Evolutionary conservation across 257 asterid genomes (phyloP).

Genomic region (Nicotiana otophora): DNA sequence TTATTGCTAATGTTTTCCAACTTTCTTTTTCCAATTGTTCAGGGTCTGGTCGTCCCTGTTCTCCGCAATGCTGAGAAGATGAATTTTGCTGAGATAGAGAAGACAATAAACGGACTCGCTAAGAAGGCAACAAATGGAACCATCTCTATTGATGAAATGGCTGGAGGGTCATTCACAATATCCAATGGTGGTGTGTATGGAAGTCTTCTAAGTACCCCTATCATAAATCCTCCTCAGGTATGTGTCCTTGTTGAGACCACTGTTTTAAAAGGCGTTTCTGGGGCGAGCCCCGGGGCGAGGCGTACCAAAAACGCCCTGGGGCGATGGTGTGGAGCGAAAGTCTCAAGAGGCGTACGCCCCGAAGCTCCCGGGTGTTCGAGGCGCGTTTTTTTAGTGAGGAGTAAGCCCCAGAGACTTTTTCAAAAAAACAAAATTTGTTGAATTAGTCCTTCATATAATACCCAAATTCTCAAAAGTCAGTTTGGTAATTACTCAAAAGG

Average conservation of each 20-base stretch:
- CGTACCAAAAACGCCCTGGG: too few species aligned
- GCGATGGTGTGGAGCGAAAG: too few species aligned
- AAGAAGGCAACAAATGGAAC: conserved; percentile 89
- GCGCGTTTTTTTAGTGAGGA: too few species aligned
- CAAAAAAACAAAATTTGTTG: too few species aligned
- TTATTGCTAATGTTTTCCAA: neutral
- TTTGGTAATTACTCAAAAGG: too few species aligned
- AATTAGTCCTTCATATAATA: too few species aligned
- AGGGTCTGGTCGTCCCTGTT: conserved; percentile 99
- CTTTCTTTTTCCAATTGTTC: conserved; percentile 19
- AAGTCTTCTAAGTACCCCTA: conserved; percentile 94
- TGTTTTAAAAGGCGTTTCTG: too few species aligned
- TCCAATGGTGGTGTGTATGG: conserved; percentile 99
- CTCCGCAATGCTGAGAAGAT: conserved; percentile 71
- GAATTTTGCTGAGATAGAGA: conserved; percentile 97
- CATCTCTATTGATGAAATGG: conserved; percentile 97
- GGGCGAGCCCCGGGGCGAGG: too few species aligned
- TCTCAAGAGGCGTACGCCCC: too few species aligned
- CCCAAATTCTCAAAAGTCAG: too few species aligned
- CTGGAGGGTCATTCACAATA: conserved; percentile 92
- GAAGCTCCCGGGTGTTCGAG: too few species aligned
- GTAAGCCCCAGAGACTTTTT: too few species aligned
- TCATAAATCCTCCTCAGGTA: conserved; percentile 99
- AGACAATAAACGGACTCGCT: conserved; percentile 78
- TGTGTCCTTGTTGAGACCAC: conserved; percentile 2